Base-by-base conservation (phyloP, 2,329 filamentous ascomycete species). In the Trichoderma sp. region DNA sequence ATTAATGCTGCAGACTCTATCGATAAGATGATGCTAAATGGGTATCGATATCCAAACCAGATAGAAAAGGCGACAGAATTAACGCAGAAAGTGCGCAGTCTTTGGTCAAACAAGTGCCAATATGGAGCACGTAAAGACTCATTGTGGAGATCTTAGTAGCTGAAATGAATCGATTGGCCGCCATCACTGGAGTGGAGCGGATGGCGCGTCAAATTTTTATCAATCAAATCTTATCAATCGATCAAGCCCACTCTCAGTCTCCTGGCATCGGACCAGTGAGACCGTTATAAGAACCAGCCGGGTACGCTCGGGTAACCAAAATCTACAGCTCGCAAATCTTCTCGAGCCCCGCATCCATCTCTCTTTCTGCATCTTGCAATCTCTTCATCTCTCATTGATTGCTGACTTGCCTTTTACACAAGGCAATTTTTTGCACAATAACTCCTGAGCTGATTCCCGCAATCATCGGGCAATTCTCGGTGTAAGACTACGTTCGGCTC, bases 201-300 rank as follows among this genome's bases (percentile, higher is more conserved):
- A 64, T 62, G 60, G 74, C 35, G 67, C 62, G 35, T 66, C 68
- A 79, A 79, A 78, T 77, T 83, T 83, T 85, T 85, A 85, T 85
- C 84, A 85, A 85, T 85, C 84, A 81, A 83, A 87, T 87, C 85
- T 87, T 86, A 86, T 86, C 85, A 86, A 86, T 86, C 85, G 80
- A 81, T 86, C 85, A 82, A 82, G 77, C 79, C 81, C 82, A 82
- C 80, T 77, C 78, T 74, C 79, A 74, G 75, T 80, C 81, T 83
- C 81, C 81, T 83, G 78, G 78, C 79, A 82, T 83, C 81, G 80
- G 81, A 82, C 81, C 80, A 53, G 82, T 82, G 77, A 78, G 75
- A 21, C 60, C 45, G 27, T 71, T 62, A 68, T 67, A 74, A 64
- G 67, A 38, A 35, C 60, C 65, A 67, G 67, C 67, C 77, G 79